Evolutionary conservation across 2,329 filamentous ascomycete genomes (phyloP), one percentile per base, ranked within the genome.

Genomic region (Gliomastix tumulicola): DNA sequence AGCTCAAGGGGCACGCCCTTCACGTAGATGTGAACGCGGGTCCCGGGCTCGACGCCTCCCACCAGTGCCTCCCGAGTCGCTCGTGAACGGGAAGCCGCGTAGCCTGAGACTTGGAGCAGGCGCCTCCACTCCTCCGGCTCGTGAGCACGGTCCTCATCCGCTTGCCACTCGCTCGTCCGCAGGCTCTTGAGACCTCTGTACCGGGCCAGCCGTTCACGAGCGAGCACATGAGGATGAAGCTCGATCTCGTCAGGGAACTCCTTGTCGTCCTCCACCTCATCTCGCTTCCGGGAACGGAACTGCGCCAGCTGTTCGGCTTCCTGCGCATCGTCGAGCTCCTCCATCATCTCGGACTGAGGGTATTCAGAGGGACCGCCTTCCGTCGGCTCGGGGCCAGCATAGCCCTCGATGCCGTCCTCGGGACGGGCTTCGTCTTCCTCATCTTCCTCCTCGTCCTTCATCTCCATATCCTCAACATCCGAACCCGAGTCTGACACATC

Each of bases 221-320:
- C 92, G 31, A 87, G 71, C 4, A 94, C 87, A 36, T 90, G 76
- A 1, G 94, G 92, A 46, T 86, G 87, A 36, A 98, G 69, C 59
- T 98, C 94, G 40, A 98, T 92, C 60, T 98, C 92, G 47, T 98
- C 92, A 0, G 92, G 92, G 59, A 97, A 98, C 57, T 97, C 90
- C 37, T 85, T 76, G 58, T 98, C 92, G 12, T 97, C 89, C 34
- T 89, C 77, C 5, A 80, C 87, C 48, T 96, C 90, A 18, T 80
- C 79, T 35, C 80, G 79, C 51, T 88, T 87, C 44, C 80, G 79
- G 35, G 77, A 72, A 27, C 92, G 80, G 62, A 88, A 98, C 31
- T 83, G 83, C 38, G 80, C 85, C 28, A 98, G 71, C 54, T 94
- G 81, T 49, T 81, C 74, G 3, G 84, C 75, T 46, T 82, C 76